Base-by-base conservation (phyloP, 768 basidiomycete species). In the Russula foetens region DNA sequence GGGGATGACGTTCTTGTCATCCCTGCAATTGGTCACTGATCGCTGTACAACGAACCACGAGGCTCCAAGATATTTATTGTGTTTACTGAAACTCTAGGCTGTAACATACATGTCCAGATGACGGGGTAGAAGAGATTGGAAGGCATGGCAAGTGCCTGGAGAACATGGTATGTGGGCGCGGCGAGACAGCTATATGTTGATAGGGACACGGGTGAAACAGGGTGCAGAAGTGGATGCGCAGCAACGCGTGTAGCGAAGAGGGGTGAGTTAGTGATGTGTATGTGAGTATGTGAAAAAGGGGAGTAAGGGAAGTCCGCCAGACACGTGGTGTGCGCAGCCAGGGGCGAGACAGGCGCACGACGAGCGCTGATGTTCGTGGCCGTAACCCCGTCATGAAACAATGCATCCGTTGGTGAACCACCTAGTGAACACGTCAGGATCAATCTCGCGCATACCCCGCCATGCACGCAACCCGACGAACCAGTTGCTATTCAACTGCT, bases 381-480 rank as follows among this genome's bases (percentile, higher is more conserved):
- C 24, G 17, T 29, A 15, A 28, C 31, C n/a, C n/a, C 11, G 58
- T 73, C 68, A 80, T 65, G 74, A 79, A 65, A 87, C 78, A 19
- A 79, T 77, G 70, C 87, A 89, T 44, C 87, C 87, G 65, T 77
- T 81, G 63, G 84, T 79, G 70, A 88, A 88, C 87, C 87, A 89
- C 86, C 86, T 88, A 66, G 59, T 70, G 47, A 46, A 56, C 33
- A 19, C 15, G 24, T 62, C 61, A 57, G 38, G 45, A 9, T 57
- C 38, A 46, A 58, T 53, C 33, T 26, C 44, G 4, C 46, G 38
- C 38, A 41, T 43, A 26, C 29, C 41, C 38, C 63, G 45, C 38
- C 39, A 43, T 6, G 48, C 31, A 41, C 59, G 48, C 44, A 44
- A 46, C 21, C 53, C 28, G 41, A 71, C 72, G 64, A 69, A 84